Conservation (phyloP, 352 stramenopile species). For the Phytophthora melonis region DNA sequence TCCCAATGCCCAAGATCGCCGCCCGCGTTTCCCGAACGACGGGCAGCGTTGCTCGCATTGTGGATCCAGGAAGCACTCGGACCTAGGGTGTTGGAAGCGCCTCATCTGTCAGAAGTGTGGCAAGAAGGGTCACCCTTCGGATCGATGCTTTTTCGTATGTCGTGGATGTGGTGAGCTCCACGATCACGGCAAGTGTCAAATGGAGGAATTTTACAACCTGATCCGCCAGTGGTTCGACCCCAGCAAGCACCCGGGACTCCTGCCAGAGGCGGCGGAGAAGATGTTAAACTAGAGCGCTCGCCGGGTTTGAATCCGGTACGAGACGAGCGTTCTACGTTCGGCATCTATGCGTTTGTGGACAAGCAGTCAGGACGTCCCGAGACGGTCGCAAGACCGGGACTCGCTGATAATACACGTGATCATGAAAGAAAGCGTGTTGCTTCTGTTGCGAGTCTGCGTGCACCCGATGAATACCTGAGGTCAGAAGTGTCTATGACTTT, state of each 20-base stretch:
- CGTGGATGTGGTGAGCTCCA: constrained; percentile 17
- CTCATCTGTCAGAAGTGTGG: constrained; percentile 17
- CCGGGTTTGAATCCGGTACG: constrained; percentile 6
- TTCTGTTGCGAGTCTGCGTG: neutral
- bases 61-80: neutral
- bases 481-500: constrained; percentile 10
- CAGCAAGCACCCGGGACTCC: constrained; percentile 13
- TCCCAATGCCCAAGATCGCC: neutral
- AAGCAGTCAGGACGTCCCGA: neutral
- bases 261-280: constrained; percentile 11
- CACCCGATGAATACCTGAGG: constrained; percentile 6
- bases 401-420: constrained; percentile 21
- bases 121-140: constrained; percentile 11
- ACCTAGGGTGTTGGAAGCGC: constrained; percentile 18
- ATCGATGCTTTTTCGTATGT: constrained; percentile 22
- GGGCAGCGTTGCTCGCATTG: constrained; percentile 1
- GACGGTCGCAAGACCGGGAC: neutral
- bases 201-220: constrained; percentile 27
- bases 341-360: constrained; percentile 21
- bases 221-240: constrained; percentile 22
- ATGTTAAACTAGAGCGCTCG: constrained; percentile 32
- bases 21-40: neutral
- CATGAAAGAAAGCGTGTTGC: constrained; percentile 4
- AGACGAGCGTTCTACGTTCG: constrained; percentile 13
- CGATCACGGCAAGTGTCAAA: constrained; percentile 6